Conservation (phyloP, 192 early-diverging fungal species). For the Backusella westeae region DNA sequence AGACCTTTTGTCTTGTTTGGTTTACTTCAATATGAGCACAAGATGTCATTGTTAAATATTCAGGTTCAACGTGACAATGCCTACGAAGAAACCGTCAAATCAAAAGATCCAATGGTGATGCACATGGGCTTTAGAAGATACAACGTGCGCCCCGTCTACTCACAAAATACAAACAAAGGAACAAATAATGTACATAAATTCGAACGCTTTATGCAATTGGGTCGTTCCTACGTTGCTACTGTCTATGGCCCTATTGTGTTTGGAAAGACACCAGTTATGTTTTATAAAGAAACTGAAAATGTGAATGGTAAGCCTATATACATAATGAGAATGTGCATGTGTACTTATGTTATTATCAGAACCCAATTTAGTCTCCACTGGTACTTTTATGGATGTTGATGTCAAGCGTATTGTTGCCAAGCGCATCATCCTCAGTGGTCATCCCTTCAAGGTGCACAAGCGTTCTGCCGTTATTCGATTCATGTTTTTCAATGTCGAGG, state of each 20-base stretch:
- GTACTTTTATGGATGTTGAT: slow-evolving; percentile 71
- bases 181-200: slow-evolving; percentile 95
- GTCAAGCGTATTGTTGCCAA: slow-evolving; percentile 91
- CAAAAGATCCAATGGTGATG: slow-evolving; percentile 89
- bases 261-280: slow-evolving; percentile 77
- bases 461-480: slow-evolving; percentile 89
- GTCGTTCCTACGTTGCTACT: slow-evolving; percentile 73
- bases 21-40: slow-evolving; percentile 83
- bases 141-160: slow-evolving; percentile 84
- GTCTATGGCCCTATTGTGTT: slow-evolving; percentile 92
- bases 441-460: slow-evolving; percentile 94
- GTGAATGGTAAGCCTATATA: slow-evolving; percentile 43
- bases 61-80: slow-evolving; percentile 68
- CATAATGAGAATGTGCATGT: background rate
- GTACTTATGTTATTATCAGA: slow-evolving; percentile 20
- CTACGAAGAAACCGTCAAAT: slow-evolving; percentile 78
- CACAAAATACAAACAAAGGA: slow-evolving; percentile 76
- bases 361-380: slow-evolving; percentile 76
- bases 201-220: slow-evolving; percentile 85
- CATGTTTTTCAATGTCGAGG: slow-evolving; percentile 94
- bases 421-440: slow-evolving; percentile 90
- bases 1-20: slow-evolving; percentile 59
- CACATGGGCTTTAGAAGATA: slow-evolving; percentile 90
- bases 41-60: slow-evolving; percentile 87
- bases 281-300: slow-evolving; percentile 70